Base-by-base conservation (phyloP, 768 basidiomycete species). In the Cystoderma amianthinum region DNA sequence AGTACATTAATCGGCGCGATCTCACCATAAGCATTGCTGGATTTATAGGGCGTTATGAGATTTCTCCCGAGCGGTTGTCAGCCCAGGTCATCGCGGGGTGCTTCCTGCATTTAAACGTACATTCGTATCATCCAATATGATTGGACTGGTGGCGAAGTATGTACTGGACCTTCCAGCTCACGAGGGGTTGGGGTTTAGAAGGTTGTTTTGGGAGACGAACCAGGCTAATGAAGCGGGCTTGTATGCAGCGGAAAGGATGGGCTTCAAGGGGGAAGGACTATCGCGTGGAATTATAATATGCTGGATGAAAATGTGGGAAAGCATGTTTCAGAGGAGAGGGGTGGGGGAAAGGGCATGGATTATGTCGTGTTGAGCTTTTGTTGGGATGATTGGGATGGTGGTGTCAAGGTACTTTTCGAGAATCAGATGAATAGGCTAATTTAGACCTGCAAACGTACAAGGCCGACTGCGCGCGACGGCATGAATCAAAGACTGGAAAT, bases 191-290 rank as follows among this genome's bases (percentile, higher is more conserved):
- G 70, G 72, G 0, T 60, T 78, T 36, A 63, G 78, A 2, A 64
- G 80, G 5, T 70, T 78, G 0, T 70, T 71, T 37, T 83, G 78
- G 72, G 65, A 62, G 30, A 58, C 76, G 10, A 63, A 72, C 36
- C 58, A 62, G 7, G 41, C 46, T 13, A 82, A 82, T 48, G 37
- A 25, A 3, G 57, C 61, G 2, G 76, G 76, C 34, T 54, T 76
- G 2, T 36, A 44, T 7, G 58, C 68, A 0, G 81, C 80, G 4
- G 57, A 72, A 50, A 65, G 68, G 46, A 61, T 81, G 58, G 79
- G 79, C 0, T 71, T 82, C 41, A 57, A 52, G 48, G 44, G 54
- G 19, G 81, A 84, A 53, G 74, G 65, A 0, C 46, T 62, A 2
- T 39, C 64, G 50, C 48, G 68, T 32, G 81, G 79, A 74, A 59